Percentiles rank a stretch among this genome's conserved stretches.
phyloP scores from a whole-genome alignment of 2,329 filamentous ascomycete genomes.

The Parasarocladium wereldwijsianum region DNA sequence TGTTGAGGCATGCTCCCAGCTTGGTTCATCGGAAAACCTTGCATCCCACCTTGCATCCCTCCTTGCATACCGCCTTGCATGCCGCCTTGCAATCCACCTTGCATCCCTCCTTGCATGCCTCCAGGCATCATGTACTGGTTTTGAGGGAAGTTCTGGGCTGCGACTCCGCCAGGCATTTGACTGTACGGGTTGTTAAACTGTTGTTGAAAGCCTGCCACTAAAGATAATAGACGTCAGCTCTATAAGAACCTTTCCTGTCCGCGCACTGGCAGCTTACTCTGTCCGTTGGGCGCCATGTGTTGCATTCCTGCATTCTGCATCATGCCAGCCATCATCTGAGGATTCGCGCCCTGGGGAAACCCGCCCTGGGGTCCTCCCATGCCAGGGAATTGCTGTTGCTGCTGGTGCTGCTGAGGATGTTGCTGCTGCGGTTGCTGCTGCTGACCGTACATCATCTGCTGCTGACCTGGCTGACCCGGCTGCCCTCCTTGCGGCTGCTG shows the following conservation, averaged over 20 bases:
- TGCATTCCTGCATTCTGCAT: constrained; percentile 48
- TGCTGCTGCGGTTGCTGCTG: constrained; percentile 17
- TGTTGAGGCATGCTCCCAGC: constrained; percentile 33
- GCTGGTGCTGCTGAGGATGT: constrained; percentile 7
- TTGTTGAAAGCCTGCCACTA: constrained; percentile 43
- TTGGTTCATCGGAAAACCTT: constrained; percentile 40
- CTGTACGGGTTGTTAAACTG: constrained; percentile 45
- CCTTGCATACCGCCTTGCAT: too few relatives aligned
- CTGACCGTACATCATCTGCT: constrained; percentile 8
- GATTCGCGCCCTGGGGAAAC: constrained; percentile 35
- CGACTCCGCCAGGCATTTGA: constrained; percentile 31
- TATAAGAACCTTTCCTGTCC: background rate
- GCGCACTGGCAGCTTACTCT: constrained; percentile 38
- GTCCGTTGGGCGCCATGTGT: constrained; percentile 43
- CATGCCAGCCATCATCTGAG: constrained; percentile 45
- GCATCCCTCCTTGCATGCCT: constrained; percentile 35
- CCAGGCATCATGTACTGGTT: constrained; percentile 35
- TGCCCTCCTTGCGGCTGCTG: constrained; percentile 32
- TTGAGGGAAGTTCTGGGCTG: constrained; percentile 35
- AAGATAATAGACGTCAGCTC: background rate
- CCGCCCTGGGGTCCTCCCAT: constrained; percentile 36
- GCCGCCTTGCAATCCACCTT: too few relatives aligned
- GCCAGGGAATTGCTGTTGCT: constrained; percentile 36
- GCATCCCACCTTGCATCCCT: constrained; percentile 32
- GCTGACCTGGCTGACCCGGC: constrained; percentile 24